Conservation (phyloP, 2,329 filamentous ascomycete species). For the Ceratocystis alfenasii region DNA sequence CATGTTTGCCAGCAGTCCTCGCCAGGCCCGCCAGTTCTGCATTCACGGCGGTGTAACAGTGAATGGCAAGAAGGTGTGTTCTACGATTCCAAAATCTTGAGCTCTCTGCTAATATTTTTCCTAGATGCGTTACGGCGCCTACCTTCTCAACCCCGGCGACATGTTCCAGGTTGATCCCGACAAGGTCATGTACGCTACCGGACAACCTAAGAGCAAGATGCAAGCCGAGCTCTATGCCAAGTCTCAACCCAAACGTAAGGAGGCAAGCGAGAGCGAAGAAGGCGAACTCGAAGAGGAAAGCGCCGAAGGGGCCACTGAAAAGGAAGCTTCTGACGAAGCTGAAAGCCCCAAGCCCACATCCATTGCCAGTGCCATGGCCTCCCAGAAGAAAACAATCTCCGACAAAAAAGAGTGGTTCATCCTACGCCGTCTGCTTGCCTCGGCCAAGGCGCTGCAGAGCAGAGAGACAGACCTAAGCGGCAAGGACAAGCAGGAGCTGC, state of each 20-base stretch:
- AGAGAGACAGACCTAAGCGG: constrained; percentile 42
- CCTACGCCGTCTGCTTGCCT: constrained; percentile 42
- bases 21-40: constrained; percentile 89
- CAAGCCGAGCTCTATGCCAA: constrained; percentile 22
- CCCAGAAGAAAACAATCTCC: constrained; percentile 28
- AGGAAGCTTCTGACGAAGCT: constrained; percentile 23
- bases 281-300: constrained; percentile 27
- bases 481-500: constrained; percentile 63
- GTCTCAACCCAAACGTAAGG: constrained; percentile 17
- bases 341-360: constrained; percentile 26
- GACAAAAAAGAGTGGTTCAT: constrained; percentile 23
- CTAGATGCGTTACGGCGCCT: constrained; percentile 84
- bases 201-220: constrained; percentile 48
- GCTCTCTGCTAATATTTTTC: background rate
- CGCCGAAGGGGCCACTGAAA: constrained; percentile 30
- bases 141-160: constrained; percentile 90
- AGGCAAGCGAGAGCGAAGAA: constrained; percentile 24
- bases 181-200: constrained; percentile 77
- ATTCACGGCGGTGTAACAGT: constrained; percentile 88
- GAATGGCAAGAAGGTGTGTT: constrained; percentile 77
- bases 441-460: constrained; percentile 46
- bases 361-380: constrained; percentile 26
- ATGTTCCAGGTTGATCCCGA: constrained; percentile 94
- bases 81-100: background rate
- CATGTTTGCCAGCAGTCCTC: constrained; percentile 82